Conservation (phyloP, 371 early-diverging fungal species). For the Lichtheimia corymbifera region DNA sequence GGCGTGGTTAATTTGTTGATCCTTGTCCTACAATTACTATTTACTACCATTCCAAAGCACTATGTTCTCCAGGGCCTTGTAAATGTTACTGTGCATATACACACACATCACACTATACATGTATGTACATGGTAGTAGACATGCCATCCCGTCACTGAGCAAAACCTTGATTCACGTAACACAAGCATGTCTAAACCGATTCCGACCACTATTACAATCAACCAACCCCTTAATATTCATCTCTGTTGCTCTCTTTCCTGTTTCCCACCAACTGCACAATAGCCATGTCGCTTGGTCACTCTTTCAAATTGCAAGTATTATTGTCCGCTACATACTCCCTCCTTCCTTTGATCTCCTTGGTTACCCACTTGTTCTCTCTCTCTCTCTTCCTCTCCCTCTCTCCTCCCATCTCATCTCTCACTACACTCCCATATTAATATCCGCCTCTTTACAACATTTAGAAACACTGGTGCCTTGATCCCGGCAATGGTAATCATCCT, state of each 20-base stretch:
- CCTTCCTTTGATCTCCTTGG: not conserved
- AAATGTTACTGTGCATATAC: too few species aligned
- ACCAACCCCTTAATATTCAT: not conserved
- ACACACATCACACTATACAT: too few species aligned
- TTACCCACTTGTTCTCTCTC: not conserved
- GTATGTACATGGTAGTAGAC: too few species aligned
- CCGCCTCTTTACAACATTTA: not conserved
- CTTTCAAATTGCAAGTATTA: conserved; percentile 10
- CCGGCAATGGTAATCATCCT: conserved; percentile 18
- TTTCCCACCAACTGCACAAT: not conserved
- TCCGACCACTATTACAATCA: too few species aligned
- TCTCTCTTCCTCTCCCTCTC: not conserved
- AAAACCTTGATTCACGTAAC: too few species aligned
- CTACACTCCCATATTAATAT: not conserved
- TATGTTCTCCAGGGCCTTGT: too few species aligned
- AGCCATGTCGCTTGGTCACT: conserved; percentile 7
- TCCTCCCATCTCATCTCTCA: not conserved
- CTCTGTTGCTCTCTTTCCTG: conserved; percentile 1
- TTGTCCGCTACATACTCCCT: not conserved
- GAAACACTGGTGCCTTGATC: conserved; percentile 30
- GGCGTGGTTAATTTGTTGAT: too few species aligned
- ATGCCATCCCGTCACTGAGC: too few species aligned
- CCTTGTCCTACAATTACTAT: too few species aligned
- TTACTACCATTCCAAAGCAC: too few species aligned
- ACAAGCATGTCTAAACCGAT: too few species aligned